Evolutionary conservation across 139 green algal species (phyloP).

Genomic region (Protoeuglena noctilucae): DNA sequence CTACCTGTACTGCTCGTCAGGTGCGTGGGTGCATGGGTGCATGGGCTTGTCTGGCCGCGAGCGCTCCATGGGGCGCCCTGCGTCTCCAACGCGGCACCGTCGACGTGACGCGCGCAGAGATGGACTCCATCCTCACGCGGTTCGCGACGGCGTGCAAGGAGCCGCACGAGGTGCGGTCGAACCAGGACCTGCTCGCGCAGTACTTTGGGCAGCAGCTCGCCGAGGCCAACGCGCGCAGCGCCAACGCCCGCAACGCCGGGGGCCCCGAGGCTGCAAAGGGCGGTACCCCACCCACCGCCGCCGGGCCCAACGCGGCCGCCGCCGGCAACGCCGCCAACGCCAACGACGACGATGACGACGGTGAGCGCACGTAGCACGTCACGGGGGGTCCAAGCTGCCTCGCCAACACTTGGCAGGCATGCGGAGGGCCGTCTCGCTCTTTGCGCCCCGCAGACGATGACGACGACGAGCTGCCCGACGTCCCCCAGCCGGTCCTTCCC

Average conservation of each 20-base stretch:
- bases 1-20: constrained; percentile 37
- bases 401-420: too few relatives aligned
- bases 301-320: too few relatives aligned
- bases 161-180: constrained; percentile 40
- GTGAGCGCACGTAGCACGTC: background rate
- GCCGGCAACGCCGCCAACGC: background rate
- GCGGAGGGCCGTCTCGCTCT: too few relatives aligned
- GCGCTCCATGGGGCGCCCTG: background rate
- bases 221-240: background rate
- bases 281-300: too few relatives aligned
- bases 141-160: constrained; percentile 27
- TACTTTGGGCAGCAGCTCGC: background rate
- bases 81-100: too few relatives aligned
- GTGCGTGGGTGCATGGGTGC: background rate
- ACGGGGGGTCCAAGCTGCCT: background rate
- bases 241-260: background rate
- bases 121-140: constrained; percentile 38
- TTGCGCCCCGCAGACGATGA: too few relatives aligned
- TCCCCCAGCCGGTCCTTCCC: too few relatives aligned
- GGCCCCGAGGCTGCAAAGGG: too few relatives aligned
- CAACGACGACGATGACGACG: background rate
- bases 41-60: background rate
- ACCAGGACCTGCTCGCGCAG: constrained; percentile 26
- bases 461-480: too few relatives aligned
- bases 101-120: constrained; percentile 29